These are phyloP conservation scores for Macroventuria anomochaeta DNA, from an alignment of 2,329 filamentous ascomycete species.

Conservation along the genomic window DNA sequence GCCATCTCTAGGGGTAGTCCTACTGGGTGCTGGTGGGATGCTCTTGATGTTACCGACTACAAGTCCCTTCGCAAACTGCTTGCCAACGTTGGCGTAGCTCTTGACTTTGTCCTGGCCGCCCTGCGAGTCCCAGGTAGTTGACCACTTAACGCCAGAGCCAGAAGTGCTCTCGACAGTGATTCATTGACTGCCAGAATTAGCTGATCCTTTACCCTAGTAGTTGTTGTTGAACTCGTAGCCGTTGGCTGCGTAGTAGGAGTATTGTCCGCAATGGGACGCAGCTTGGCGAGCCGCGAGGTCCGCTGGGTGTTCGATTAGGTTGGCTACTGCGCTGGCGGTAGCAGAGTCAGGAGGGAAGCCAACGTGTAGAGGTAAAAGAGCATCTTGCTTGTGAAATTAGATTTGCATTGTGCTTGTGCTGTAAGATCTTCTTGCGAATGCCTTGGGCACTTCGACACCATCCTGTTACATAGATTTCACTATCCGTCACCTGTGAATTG, in stretches of 20 bases:
- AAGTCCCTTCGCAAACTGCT: conserved; percentile 24
- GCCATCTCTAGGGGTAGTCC: conserved; percentile 25
- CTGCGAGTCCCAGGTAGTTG: conserved; percentile 26
- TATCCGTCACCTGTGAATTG: neutral
- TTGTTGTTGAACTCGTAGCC: conserved; percentile 35
- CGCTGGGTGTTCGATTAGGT: neutral
- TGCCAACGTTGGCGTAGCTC: conserved; percentile 33
- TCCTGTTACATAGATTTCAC: neutral
- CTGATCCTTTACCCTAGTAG: conserved; percentile 29
- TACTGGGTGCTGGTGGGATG: conserved; percentile 28
- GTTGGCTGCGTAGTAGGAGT: conserved; percentile 27
- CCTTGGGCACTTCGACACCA: neutral
- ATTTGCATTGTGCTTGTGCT: neutral
- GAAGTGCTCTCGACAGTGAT: conserved; percentile 28
- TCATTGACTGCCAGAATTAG: conserved; percentile 28
- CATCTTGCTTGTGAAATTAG: conserved; percentile 5
- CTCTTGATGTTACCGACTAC: conserved; percentile 26
- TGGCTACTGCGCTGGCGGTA: conserved; percentile 3
- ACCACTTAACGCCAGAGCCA: conserved; percentile 24
- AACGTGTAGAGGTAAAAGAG: conserved; percentile 1
- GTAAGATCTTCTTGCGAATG: neutral
- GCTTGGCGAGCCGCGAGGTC: conserved; percentile 9
- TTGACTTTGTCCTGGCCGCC: conserved; percentile 34
- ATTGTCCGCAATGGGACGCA: conserved; percentile 28
- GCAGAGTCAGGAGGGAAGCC: conserved; percentile 1